phyloP scores from a whole-genome alignment of 73 alveolate species.

The Breviolum minutum region DNA sequence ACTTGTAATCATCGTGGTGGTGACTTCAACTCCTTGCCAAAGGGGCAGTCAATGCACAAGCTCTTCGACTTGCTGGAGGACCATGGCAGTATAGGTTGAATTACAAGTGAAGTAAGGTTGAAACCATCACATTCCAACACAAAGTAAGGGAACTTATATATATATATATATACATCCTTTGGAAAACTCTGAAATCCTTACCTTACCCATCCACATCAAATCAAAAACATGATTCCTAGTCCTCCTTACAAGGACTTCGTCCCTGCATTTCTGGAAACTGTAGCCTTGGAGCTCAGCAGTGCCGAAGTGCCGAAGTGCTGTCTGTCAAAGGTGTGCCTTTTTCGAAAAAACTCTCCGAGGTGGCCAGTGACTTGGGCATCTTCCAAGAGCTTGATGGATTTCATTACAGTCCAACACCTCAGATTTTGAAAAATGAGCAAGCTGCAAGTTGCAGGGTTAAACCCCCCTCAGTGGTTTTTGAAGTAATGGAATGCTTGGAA shows the following conservation, averaged over 20 bases:
- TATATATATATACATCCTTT: not conserved
- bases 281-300: not conserved
- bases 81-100: not conserved
- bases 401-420: conserved; percentile 51
- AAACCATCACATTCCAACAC: no score
- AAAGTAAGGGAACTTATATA: not conserved
- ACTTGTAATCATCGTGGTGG: no score
- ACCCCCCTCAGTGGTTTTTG: not conserved
- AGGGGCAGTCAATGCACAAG: conserved; percentile 94
- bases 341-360: not conserved
- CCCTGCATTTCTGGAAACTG: conserved; percentile 89
- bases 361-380: conserved; percentile 85
- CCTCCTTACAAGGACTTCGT: conserved; percentile 90
- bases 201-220: not conserved
- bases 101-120: no score
- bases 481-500: not conserved
- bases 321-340: not conserved
- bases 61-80: conserved; percentile 93
- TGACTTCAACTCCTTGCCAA: not conserved
- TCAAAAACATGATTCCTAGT: no score
- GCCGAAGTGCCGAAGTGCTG: not conserved
- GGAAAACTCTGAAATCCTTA: not conserved
- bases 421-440: no score
- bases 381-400: conserved; percentile 84
- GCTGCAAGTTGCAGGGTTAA: no score